phyloP scores from a whole-genome alignment of 306 rosid genomes.

The Nissolia schottii region DNA sequence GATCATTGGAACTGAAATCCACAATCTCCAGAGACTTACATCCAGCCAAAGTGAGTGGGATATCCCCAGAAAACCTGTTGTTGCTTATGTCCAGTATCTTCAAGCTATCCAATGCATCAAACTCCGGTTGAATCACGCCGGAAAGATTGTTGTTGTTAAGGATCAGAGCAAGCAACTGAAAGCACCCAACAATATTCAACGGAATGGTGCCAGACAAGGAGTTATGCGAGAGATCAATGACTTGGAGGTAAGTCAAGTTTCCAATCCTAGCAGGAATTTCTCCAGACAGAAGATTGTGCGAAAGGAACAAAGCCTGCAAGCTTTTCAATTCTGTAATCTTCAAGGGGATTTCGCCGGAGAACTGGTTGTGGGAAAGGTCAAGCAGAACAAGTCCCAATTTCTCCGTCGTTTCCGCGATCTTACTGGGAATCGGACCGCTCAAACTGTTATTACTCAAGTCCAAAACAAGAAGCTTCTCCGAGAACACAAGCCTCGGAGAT shows the following conservation, averaged over 20 bases:
- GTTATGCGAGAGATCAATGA: conserved; percentile 93
- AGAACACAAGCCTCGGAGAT: conserved; percentile 79
- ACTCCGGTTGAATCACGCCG: conserved; percentile 96
- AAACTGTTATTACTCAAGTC: conserved; percentile 87
- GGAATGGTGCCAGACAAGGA: conserved; percentile 85
- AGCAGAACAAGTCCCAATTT: conserved; percentile 89
- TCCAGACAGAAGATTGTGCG: conserved; percentile 84
- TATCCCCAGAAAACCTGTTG: conserved; percentile 87
- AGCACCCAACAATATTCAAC: conserved; percentile 89
- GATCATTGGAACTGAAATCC: conserved; percentile 87
- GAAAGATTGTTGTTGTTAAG: conserved; percentile 86
- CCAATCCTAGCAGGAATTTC: conserved; percentile 94
- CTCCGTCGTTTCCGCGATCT: conserved; percentile 74
- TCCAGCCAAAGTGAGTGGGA: conserved; percentile 95
- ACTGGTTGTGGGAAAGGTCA: conserved; percentile 87
- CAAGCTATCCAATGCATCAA: conserved; percentile 92
- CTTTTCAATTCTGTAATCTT: conserved; percentile 89
- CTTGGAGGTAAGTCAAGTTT: conserved; percentile 91
- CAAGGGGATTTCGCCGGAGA: conserved; percentile 83
- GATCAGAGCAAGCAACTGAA: conserved; percentile 88
- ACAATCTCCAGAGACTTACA: conserved; percentile 92
- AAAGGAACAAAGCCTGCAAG: conserved; percentile 96
- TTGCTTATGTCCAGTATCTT: conserved; percentile 89
- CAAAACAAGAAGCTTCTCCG: conserved; percentile 84
- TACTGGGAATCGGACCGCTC: conserved; percentile 80